phyloP scores from a whole-genome alignment of 352 stramenopile species.

The Phytophthora constricta region DNA sequence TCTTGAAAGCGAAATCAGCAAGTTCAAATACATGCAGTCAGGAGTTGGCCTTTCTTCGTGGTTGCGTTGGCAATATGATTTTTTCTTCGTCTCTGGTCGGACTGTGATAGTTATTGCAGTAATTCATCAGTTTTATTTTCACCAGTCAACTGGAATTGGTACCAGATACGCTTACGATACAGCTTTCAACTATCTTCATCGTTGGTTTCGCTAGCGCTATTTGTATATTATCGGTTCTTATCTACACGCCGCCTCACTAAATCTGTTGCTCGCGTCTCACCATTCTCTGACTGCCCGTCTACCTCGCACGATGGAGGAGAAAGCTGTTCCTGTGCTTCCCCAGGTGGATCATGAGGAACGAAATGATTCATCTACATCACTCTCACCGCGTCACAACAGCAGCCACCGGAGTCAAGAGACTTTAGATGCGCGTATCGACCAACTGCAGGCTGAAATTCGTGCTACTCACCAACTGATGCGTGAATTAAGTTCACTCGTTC shows the following conservation, averaged over 20 bases:
- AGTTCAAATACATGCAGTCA: conserved; percentile 70
- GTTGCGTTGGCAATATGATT: background rate
- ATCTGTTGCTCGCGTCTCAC: background rate
- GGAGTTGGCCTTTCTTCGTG: conserved; percentile 63
- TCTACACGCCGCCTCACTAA: too few species aligned
- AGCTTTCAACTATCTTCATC: background rate
- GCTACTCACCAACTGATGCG: conserved; percentile 28
- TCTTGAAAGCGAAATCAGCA: conserved; percentile 75
- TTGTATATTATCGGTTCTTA: too few species aligned
- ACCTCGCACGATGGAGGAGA: background rate
- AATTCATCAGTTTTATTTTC: too few species aligned
- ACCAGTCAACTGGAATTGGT: too few species aligned
- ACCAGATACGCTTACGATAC: too few species aligned
- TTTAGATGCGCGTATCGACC: conserved; percentile 24
- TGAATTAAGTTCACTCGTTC: conserved; percentile 26
- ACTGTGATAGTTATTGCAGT: too few species aligned
- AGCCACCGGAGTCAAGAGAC: background rate
- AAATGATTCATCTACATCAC: conserved; percentile 9
- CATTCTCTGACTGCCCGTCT: background rate
- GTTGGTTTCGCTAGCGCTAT: background rate
- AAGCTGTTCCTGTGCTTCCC: background rate
- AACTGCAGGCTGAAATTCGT: conserved; percentile 35
- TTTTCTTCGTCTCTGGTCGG: background rate
- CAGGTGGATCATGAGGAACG: background rate
- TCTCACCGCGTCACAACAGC: conserved; percentile 9